A percentile compares a stretch with the other conserved stretches of the same genome.
Evolutionary conservation across 192 early-diverging fungal genomes (phyloP).

Genomic region (Entomortierella lignicola): DNA sequence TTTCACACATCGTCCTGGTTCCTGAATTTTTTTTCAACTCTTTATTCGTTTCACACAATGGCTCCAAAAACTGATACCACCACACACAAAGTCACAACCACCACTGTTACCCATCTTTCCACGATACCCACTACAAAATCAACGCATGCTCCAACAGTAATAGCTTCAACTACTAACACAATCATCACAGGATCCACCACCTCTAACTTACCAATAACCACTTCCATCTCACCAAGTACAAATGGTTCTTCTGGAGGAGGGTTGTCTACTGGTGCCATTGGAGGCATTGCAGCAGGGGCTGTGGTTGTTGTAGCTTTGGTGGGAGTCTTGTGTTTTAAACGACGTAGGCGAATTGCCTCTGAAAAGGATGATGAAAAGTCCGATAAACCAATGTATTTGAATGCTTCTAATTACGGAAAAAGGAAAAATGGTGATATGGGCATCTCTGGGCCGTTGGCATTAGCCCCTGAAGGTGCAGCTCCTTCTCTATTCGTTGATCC

Average conservation of each 20-base stretch:
- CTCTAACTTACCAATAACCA: background rate
- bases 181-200: background rate
- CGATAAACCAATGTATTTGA: conserved; percentile 41
- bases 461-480: conserved; percentile 3
- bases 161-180: background rate
- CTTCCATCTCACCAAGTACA: conserved; percentile 3
- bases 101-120: background rate
- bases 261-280: conserved; percentile 30
- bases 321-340: conserved; percentile 39
- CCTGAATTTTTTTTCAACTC: background rate
- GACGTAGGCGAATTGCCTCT: conserved; percentile 14
- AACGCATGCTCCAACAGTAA: background rate
- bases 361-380: conserved; percentile 1
- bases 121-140: no score
- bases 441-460: conserved; percentile 39
- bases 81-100: background rate
- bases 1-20: background rate
- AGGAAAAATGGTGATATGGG: conserved; percentile 15
- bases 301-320: conserved; percentile 24
- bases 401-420: conserved; percentile 29
- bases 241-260: background rate
- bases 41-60: background rate
- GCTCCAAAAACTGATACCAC: background rate
- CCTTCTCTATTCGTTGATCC: conserved; percentile 3
- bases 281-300: conserved; percentile 38